Base-by-base conservation (phyloP, 2,329 filamentous ascomycete species). In the Hymenoscyphus infarciens region DNA sequence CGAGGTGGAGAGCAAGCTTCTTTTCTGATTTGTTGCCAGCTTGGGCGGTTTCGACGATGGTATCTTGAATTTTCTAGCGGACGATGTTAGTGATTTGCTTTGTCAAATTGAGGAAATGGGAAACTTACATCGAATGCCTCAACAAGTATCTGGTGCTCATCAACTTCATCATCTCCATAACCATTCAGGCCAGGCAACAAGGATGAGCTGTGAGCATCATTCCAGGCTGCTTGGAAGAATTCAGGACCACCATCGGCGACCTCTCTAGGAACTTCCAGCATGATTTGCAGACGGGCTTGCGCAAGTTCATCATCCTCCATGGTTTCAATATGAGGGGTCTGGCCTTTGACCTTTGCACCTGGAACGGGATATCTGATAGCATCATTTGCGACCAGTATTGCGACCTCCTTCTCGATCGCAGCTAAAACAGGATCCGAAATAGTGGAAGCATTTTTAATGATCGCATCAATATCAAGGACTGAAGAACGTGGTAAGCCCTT, bases 1-100 rank as follows among this genome's bases (percentile, higher is more conserved):
- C 93, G 2, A 96, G 86, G 71, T 95, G 88, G 60, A 96, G 81
- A 0, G 83, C 82, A n/a, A 99, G 84, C 77, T 95, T 97, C 83
- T 97, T 97, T 77, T 98, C 93, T 1, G 96, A 80, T 76, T 94
- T 96, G 73, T 92, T 91, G 60, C 90, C 91, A 62, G 88, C 84
- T 69, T 94, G 88, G 2, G 93, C 95, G 0, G 87, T 86, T 2
- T 83, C 79, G 69, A 90, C 83, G 66, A 97, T 89, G 7, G 83
- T 81, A 56, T 90, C 84, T 76, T 95, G 90, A 1, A 92, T 83
- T 55, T 82, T 82, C 87, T 90, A 61, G 25, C 11, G 8, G 5
- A 27, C 42, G 5, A 31, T 31, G 49, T 73, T 69, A 72, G 69
- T 60, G 25, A 38, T 45, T 62, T 29, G 22, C 13, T 25, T 52